Base-by-base conservation (phyloP, 129 eudicot species). In the Apium graveolens region DNA sequence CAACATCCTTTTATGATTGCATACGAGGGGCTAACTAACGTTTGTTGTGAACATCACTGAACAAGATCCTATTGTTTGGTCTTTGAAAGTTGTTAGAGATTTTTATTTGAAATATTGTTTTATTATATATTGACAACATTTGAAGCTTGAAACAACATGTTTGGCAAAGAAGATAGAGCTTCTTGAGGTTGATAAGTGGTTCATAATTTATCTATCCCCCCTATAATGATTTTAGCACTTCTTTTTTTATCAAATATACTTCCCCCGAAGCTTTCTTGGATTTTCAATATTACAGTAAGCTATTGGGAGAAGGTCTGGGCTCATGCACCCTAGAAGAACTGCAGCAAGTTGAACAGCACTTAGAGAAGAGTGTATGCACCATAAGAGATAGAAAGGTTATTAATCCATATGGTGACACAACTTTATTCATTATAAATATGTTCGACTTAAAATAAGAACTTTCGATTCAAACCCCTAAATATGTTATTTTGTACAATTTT, bases 321-420 rank as follows among this genome's bases (percentile, higher is more conserved):
- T 46, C 90, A 78, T 88, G 92, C 96, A 76, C 79, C 79, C 60
- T 91, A 68, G 96, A 88, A 74, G 97, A 95, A 80, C 89, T 95
- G 57, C 84, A 88, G 70, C 86, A 86, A 78, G 72, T 91, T 31
- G 98, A 95, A 77, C 88, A 80, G 6, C 98, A 95, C 80, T 73
- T 91, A 49, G 97, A 95, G 79, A 85, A 84, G 69, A 87, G 97
- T 70, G 94, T 87, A 41, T 26, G 42, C 84, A 87, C 53, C 66
- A 74, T 95, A 53, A 88, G 98, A 49, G 92, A 96, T 31, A 87
- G 94, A 87, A 95, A 91, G 97, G 97, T 91, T 18, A n/a, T n/a
- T n/a, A n/a, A n/a, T n/a, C n/a, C n/a, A n/a, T n/a, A n/a, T n/a
- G n/a, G n/a, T n/a, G n/a, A n/a, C n/a, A n/a, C n/a, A n/a, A n/a